Percentiles rank a stretch among this genome's conserved stretches.
These are phyloP conservation scores for Aspergillus pseudoglaucus DNA, from an alignment of 2,329 filamentous ascomycete species.

Conservation along the genomic window DNA sequence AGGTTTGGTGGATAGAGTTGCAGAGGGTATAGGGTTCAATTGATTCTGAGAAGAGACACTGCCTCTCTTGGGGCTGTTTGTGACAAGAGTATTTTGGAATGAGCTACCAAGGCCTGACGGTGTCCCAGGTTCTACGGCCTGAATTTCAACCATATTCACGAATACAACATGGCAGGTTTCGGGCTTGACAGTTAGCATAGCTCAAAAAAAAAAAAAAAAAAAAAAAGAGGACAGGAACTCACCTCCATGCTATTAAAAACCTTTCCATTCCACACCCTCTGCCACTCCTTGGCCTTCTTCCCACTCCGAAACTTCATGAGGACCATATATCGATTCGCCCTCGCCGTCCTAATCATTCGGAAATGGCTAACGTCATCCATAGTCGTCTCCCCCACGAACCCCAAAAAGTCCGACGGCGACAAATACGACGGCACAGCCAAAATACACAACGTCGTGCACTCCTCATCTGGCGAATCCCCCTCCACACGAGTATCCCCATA, in stretches of 20 bases:
- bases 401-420: constrained; percentile 81
- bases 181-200: constrained; percentile 47
- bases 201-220: not conserved
- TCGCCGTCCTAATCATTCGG: constrained; percentile 82
- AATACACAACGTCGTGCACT: constrained; percentile 85
- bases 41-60: constrained; percentile 20
- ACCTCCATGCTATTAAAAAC: constrained; percentile 89
- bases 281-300: constrained; percentile 70
- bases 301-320: constrained; percentile 85
- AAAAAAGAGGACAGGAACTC: constrained; percentile 24
- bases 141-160: constrained; percentile 83
- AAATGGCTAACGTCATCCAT: constrained; percentile 85
- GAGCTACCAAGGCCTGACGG: constrained; percentile 22
- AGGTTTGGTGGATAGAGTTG: constrained; percentile 53
- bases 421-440: constrained; percentile 92
- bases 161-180: constrained; percentile 95
- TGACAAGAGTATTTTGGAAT: constrained; percentile 54
- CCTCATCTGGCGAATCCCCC: constrained; percentile 37
- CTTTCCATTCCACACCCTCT: constrained; percentile 82
- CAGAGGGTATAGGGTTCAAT: constrained; percentile 29
- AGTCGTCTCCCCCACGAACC: constrained; percentile 84
- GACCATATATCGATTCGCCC: constrained; percentile 88
- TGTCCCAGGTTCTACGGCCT: constrained; percentile 49
- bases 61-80: constrained; percentile 18
- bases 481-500: constrained; percentile 4